Conservation (phyloP, 2,329 filamentous ascomycete genomes). For the Pyrenochaeta sp. region DNA sequence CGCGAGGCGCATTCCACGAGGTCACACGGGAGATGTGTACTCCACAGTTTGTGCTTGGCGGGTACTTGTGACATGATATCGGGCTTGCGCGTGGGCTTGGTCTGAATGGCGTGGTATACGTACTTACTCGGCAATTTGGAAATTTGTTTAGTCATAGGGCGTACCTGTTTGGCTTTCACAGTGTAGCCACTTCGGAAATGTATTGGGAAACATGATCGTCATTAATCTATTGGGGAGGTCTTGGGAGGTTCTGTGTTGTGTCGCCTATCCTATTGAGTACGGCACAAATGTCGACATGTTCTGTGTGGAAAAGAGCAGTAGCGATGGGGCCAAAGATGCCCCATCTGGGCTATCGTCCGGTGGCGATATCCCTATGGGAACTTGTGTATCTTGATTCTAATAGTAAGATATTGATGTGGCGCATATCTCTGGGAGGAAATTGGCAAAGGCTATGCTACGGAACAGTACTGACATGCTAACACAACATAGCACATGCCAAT, state of each 20-base stretch:
- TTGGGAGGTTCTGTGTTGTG: not conserved
- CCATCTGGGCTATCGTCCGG: not conserved
- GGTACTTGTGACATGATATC: not conserved
- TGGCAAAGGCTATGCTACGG: not conserved
- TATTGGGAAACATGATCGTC: not conserved
- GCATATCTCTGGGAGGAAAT: not conserved
- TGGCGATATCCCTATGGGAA: not conserved
- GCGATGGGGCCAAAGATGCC: not conserved
- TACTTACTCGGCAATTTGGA: not conserved
- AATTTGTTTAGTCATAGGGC: not conserved
- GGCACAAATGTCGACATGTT: not conserved
- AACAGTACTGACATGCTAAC: not conserved
- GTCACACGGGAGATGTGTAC: not conserved
- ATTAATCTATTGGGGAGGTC: not conserved
- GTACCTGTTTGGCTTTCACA: too few relatives aligned
- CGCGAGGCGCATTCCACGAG: constrained; percentile 13
- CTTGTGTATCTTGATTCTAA: too few relatives aligned
- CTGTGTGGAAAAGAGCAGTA: not conserved
- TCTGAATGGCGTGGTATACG: not conserved
- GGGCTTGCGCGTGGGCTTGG: not conserved
- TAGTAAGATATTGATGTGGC: not conserved
- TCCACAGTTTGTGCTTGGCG: not conserved
- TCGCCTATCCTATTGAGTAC: not conserved
- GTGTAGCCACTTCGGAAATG: too few relatives aligned
- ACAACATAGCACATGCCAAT: not conserved